Percentiles rank a stretch among this genome's conserved stretches.
Evolutionary conservation across 2,329 filamentous ascomycete genomes (phyloP).

Genomic region (Penicillium freii): DNA sequence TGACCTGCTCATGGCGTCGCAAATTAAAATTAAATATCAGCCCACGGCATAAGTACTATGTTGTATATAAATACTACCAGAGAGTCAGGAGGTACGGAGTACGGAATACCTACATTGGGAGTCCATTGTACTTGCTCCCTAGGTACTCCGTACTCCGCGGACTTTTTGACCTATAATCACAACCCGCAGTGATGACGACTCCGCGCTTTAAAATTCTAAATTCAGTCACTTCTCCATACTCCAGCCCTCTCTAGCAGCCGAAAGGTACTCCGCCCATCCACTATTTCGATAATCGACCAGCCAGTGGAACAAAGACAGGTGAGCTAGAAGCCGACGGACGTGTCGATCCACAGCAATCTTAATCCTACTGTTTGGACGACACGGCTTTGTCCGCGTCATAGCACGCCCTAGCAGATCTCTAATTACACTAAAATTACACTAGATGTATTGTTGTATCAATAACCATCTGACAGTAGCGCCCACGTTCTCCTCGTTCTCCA

Average conservation of each 20-base stretch:
- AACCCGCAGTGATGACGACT: not conserved
- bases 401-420: not conserved
- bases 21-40: constrained; percentile 1
- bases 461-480: not conserved
- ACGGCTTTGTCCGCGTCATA: constrained; percentile 17
- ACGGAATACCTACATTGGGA: not conserved
- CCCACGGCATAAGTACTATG: not conserved
- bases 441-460: not conserved
- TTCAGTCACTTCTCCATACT: constrained; percentile 1
- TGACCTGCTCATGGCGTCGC: not conserved
- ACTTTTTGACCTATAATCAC: not conserved
- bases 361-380: not conserved
- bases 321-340: not conserved
- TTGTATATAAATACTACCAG: too few species aligned
- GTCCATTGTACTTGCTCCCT: not conserved
- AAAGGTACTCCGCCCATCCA: not conserved
- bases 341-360: constrained; percentile 21
- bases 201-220: not conserved
- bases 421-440: not conserved
- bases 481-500: not conserved
- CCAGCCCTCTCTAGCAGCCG: not conserved
- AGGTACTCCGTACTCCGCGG: not conserved
- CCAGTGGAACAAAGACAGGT: constrained; percentile 10
- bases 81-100: not conserved
- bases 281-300: not conserved